These are phyloP conservation scores for Chamaecrista fasciculata DNA, from an alignment of 306 rosid species.

Conservation along the genomic window DNA sequence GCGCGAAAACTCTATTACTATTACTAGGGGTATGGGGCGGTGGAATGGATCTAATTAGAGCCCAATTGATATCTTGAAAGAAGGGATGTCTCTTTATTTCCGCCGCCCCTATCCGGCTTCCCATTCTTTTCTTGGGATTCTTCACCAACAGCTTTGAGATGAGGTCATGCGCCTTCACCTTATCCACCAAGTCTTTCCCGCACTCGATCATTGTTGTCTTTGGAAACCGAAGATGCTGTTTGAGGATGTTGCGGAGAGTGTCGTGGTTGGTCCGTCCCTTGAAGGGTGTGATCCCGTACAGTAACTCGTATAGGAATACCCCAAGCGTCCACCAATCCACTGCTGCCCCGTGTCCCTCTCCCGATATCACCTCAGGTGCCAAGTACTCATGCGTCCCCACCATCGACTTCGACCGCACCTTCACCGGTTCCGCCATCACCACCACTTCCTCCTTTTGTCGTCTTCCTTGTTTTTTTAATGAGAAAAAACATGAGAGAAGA, in stretches of 20 bases:
- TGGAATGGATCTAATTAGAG: constrained; percentile 69
- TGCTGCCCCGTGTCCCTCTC: constrained; percentile 88
- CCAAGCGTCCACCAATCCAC: constrained; percentile 99
- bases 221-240: constrained; percentile 66
- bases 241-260: constrained; percentile 68
- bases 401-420: constrained; percentile 73
- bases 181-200: constrained; percentile 66
- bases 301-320: constrained; percentile 79
- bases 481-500: neutral
- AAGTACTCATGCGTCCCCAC: constrained; percentile 92
- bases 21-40: constrained; percentile 68
- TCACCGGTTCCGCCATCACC: constrained; percentile 75
- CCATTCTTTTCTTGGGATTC: constrained; percentile 88
- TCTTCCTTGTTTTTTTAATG: constrained; percentile 29
- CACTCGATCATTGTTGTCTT: constrained; percentile 34
- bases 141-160: constrained; percentile 73
- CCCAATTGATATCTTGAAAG: constrained; percentile 83
- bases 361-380: constrained; percentile 90
- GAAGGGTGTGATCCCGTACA: constrained; percentile 79
- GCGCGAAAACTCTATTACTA: constrained; percentile 44
- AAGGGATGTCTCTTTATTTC: constrained; percentile 90
- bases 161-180: constrained; percentile 69
- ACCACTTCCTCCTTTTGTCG: constrained; percentile 6
- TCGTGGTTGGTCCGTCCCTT: constrained; percentile 89
- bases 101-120: constrained; percentile 72